Evolutionary conservation across 345 rosid species (phyloP).

Genomic region (Nephelium lappaceum): DNA sequence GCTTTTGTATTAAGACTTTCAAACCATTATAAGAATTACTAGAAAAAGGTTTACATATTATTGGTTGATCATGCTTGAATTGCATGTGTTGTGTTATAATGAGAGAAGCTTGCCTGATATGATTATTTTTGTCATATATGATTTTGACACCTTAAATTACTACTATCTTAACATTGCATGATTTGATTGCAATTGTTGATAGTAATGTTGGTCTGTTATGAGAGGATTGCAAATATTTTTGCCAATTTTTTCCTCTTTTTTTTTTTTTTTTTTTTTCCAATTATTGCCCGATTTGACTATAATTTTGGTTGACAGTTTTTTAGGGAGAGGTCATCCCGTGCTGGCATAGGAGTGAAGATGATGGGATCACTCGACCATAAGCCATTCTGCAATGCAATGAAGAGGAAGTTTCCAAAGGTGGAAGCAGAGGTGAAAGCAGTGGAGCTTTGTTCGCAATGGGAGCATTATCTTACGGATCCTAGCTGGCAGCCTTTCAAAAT

Average conservation of each 20-base stretch:
- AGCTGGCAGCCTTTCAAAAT: slow-evolving; percentile 57
- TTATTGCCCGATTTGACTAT: slow-evolving; percentile 4
- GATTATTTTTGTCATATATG: not conserved
- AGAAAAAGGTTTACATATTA: not conserved
- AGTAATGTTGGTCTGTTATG: not conserved
- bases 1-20: too few species aligned
- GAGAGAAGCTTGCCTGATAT: not conserved
- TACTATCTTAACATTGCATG: not conserved
- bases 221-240: not conserved
- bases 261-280: not conserved
- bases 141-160: too few species aligned
- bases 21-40: not conserved
- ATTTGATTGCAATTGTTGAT: not conserved
- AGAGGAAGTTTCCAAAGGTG: slow-evolving; percentile 34
- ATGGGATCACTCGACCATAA: slow-evolving; percentile 58
- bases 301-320: slow-evolving; percentile 34
- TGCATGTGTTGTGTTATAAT: not conserved
- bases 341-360: slow-evolving; percentile 49
- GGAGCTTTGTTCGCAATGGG: slow-evolving; percentile 56
- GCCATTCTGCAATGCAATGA: slow-evolving; percentile 44
- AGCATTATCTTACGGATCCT: slow-evolving; percentile 41
- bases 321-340: not conserved
- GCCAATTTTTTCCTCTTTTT: not conserved
- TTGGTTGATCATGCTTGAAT: not conserved
- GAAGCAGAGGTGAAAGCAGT: slow-evolving; percentile 40